Evolutionary conservation across 2,329 filamentous ascomycete species (phyloP).

Genomic region (Ilyonectria sp.): DNA sequence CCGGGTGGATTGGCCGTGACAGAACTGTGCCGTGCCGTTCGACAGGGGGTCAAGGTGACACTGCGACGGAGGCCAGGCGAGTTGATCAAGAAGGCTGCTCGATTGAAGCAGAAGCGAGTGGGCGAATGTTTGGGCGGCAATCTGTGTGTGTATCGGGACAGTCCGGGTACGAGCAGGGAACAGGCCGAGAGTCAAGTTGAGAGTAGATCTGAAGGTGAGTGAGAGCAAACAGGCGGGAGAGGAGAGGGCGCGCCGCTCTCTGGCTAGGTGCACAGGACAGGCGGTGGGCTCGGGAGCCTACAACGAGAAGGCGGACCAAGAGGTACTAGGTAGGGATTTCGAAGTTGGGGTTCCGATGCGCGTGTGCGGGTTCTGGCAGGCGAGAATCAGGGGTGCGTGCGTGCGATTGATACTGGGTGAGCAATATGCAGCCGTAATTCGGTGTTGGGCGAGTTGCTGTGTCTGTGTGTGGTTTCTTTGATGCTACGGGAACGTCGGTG

Average conservation of each 20-base stretch:
- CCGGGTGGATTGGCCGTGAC: constrained; percentile 32
- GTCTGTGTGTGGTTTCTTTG: constrained; percentile 24
- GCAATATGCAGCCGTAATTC: constrained; percentile 44
- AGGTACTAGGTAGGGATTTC: constrained; percentile 11
- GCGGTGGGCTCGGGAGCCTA: constrained; percentile 30
- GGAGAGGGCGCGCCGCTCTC: constrained; percentile 18
- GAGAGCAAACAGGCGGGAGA: not conserved
- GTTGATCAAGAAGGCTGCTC: not conserved
- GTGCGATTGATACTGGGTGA: constrained; percentile 42
- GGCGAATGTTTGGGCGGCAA: constrained; percentile 5
- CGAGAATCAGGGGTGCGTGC: constrained; percentile 15
- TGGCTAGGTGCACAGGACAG: constrained; percentile 21
- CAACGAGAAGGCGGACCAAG: constrained; percentile 1
- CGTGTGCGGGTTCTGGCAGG: constrained; percentile 8
- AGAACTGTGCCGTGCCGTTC: constrained; percentile 34
- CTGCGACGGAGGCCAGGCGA: constrained; percentile 9
- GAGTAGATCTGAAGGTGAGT: constrained; percentile 1
- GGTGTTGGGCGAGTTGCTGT: constrained; percentile 30
- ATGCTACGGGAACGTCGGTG: constrained; percentile 32
- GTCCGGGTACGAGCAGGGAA: not conserved
- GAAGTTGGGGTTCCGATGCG: constrained; percentile 2
- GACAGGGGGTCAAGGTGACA: constrained; percentile 26
- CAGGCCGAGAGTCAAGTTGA: constrained; percentile 4
- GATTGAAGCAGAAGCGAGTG: constrained; percentile 10
- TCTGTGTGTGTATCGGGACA: not conserved